Evolutionary conservation across 2,329 filamentous ascomycete genomes (phyloP).

Genomic region (Trichophyton mentagrophytes): DNA sequence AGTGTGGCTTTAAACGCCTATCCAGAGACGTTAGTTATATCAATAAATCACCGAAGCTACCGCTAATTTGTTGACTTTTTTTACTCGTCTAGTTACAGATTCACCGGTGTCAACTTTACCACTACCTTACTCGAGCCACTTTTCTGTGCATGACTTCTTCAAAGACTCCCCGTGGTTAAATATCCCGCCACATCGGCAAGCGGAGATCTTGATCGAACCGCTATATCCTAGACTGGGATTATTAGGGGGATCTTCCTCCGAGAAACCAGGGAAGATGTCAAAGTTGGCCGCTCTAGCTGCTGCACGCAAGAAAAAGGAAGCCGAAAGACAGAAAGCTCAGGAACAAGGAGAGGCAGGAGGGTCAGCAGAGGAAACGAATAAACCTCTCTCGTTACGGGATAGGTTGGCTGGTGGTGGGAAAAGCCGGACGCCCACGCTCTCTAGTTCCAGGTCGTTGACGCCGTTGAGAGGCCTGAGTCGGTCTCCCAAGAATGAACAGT

Average conservation of each 20-base stretch:
- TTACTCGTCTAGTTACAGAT: neutral
- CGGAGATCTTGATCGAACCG: conserved; percentile 50
- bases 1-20: neutral
- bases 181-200: conserved; percentile 52
- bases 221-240: conserved; percentile 51
- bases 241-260: conserved; percentile 59
- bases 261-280: conserved; percentile 57
- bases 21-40: neutral
- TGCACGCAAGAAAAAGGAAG: conserved; percentile 69
- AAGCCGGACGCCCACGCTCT: neutral
- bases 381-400: conserved; percentile 27
- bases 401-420: conserved; percentile 25
- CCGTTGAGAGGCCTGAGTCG: neutral
- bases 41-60: neutral
- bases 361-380: conserved; percentile 10
- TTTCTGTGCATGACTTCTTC: conserved; percentile 54
- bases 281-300: conserved; percentile 86
- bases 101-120: neutral
- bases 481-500: neutral
- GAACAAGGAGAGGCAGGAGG: neutral
- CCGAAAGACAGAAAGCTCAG: conserved; percentile 39
- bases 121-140: conserved; percentile 18
- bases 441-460: neutral
- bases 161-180: conserved; percentile 74
- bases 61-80: neutral